Conservation (phyloP, 805 yeast genomes). For the Candida adriatica region DNA sequence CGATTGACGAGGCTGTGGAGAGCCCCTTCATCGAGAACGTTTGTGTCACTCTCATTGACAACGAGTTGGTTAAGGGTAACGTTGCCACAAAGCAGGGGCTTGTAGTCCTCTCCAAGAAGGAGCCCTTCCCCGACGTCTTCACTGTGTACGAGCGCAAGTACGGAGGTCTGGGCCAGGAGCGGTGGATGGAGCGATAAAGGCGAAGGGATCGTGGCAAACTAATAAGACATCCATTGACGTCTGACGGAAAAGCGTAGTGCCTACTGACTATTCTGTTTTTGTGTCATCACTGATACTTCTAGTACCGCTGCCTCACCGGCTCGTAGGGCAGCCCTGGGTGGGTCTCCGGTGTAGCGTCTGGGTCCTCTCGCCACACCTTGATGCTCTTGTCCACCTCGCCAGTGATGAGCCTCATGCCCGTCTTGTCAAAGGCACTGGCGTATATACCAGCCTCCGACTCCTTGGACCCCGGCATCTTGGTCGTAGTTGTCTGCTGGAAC, state of each 20-base stretch:
- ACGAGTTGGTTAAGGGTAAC: conserved; percentile 47
- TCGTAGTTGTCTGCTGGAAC: conserved; percentile 47
- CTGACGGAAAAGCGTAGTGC: too few species aligned
- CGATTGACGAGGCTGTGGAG: conserved; percentile 26
- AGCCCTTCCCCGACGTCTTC: conserved; percentile 33
- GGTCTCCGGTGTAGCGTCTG: conserved; percentile 24
- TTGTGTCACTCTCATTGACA: conserved; percentile 44
- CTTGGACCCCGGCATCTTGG: conserved; percentile 62
- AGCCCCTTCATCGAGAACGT: conserved; percentile 39
- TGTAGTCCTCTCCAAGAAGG: conserved; percentile 35
- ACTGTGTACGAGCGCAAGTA: conserved; percentile 12
- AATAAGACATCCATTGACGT: too few species aligned
- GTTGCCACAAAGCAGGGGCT: conserved; percentile 34
- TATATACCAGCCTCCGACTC: conserved; percentile 63
- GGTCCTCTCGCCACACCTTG: conserved; percentile 59
- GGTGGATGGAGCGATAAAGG: conserved; percentile 9
- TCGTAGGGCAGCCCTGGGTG: conserved; percentile 21
- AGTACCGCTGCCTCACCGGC: conserved; percentile 16
- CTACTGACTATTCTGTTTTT: too few species aligned
- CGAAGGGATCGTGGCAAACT: not conserved
- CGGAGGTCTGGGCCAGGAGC: conserved; percentile 5
- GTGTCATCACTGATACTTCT: too few species aligned
- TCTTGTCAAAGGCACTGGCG: conserved; percentile 66
- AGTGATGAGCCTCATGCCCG: conserved; percentile 75
- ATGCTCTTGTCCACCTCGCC: conserved; percentile 89